Percentiles rank a stretch among this genome's conserved stretches.
Evolutionary conservation across 2,329 filamentous ascomycete genomes (phyloP).

Genomic region (Fusarium brevicatenulatum): DNA sequence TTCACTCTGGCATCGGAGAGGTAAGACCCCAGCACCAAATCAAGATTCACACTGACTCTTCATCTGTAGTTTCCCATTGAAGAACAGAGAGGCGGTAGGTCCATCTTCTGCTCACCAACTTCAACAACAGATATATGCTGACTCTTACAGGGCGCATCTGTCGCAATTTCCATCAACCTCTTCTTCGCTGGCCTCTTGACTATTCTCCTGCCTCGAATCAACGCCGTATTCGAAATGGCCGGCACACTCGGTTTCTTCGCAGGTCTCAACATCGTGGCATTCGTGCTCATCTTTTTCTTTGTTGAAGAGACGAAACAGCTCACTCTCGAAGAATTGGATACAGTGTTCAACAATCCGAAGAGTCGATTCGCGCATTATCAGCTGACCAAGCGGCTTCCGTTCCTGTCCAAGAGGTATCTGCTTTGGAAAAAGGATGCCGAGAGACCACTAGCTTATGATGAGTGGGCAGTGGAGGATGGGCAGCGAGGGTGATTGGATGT

Average conservation of each 20-base stretch:
- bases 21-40: background rate
- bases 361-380: conserved; percentile 53
- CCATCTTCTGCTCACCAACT: background rate
- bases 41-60: background rate
- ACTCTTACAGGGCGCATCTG: conserved; percentile 53
- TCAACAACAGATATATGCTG: background rate
- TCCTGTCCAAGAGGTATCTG: conserved; percentile 41
- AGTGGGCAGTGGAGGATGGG: conserved; percentile 7
- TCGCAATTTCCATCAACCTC: conserved; percentile 60
- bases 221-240: conserved; percentile 39
- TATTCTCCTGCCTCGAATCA: conserved; percentile 53
- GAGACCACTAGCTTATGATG: conserved; percentile 1
- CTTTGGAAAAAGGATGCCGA: background rate
- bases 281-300: conserved; percentile 58
- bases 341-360: conserved; percentile 46
- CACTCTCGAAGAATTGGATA: conserved; percentile 54
- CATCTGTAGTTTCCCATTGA: conserved; percentile 55
- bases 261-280: conserved; percentile 56
- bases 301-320: conserved; percentile 60
- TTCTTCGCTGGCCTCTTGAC: conserved; percentile 59
- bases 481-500: background rate
- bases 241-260: conserved; percentile 56
- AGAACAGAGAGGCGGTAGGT: conserved; percentile 57
- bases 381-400: conserved; percentile 49
- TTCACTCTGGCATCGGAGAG: conserved; percentile 61